Evolutionary conservation across 2,329 filamentous ascomycete genomes (phyloP).

Genomic region (Exophiala aquamarina): DNA sequence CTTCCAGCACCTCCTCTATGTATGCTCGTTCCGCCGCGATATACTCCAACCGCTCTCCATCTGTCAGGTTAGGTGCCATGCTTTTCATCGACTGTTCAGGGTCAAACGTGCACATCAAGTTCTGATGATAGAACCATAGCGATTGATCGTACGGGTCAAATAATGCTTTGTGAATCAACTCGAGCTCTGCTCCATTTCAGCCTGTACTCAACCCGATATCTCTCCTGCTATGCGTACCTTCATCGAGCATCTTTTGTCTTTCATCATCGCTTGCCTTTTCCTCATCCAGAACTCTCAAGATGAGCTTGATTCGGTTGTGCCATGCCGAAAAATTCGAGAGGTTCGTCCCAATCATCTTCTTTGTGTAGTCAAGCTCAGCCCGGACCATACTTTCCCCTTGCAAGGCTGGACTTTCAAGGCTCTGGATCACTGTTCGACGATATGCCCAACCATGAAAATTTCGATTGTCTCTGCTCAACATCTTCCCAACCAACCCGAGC

Average conservation of each 20-base stretch:
- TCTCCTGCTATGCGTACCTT: conserved; percentile 50
- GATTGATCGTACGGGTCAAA: conserved; percentile 94
- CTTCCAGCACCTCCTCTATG: conserved; percentile 65
- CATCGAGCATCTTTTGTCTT: conserved; percentile 69
- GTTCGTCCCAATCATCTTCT: conserved; percentile 78
- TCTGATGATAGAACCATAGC: conserved; percentile 96
- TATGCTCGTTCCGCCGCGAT: conserved; percentile 70
- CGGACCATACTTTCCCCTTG: conserved; percentile 67
- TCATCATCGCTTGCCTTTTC: conserved; percentile 62
- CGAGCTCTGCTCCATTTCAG: conserved; percentile 59
- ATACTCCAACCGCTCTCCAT: conserved; percentile 64
- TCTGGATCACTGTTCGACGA: conserved; percentile 72
- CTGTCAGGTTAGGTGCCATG: conserved; percentile 65
- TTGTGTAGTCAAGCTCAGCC: conserved; percentile 84
- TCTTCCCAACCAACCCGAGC: conserved; percentile 77
- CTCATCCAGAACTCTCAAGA: conserved; percentile 72
- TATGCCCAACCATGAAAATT: conserved; percentile 99
- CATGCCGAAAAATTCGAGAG: conserved; percentile 96
- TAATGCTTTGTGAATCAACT: conserved; percentile 72
- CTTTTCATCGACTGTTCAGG: conserved; percentile 51
- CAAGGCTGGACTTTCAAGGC: conserved; percentile 63
- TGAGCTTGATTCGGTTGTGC: conserved; percentile 86
- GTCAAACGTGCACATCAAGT: conserved; percentile 70
- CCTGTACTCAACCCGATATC: neutral
- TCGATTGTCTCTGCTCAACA: conserved; percentile 80